Conservation (phyloP, 192 early-diverging fungal species). For the Mortierella alpina region DNA sequence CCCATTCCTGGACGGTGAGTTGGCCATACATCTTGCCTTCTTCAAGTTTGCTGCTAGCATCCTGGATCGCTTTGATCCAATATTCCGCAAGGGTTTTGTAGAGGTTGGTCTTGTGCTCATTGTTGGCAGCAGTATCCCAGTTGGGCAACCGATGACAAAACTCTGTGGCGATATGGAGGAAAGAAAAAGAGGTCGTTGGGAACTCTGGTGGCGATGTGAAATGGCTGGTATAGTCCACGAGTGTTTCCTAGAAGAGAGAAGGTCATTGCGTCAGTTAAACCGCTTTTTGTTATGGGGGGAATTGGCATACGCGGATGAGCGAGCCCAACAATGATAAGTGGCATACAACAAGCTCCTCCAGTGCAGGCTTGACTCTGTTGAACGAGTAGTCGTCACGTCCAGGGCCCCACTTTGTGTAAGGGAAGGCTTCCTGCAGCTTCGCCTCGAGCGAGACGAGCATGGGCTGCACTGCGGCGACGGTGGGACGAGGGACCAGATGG, state of each 20-base stretch:
- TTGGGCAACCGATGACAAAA: conserved; percentile 81
- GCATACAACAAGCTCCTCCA: conserved; percentile 76
- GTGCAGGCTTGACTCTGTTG: conserved; percentile 80
- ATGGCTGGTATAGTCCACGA: conserved; percentile 81
- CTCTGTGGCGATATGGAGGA: conserved; percentile 80
- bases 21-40: conserved; percentile 88
- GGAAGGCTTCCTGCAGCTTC: conserved; percentile 80
- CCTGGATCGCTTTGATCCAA: conserved; percentile 82
- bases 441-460: conserved; percentile 77
- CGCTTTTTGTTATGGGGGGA: not conserved
- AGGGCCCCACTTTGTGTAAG: conserved; percentile 86
- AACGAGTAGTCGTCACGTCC: conserved; percentile 89
- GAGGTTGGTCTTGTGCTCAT: conserved; percentile 70
- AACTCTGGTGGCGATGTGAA: conserved; percentile 84
- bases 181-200: conserved; percentile 80
- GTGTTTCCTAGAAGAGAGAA: conserved; percentile 61
- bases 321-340: no score
- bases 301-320: no score
- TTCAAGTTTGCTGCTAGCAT: conserved; percentile 75
- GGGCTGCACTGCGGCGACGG: conserved; percentile 76
- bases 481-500: conserved; percentile 85
- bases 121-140: conserved; percentile 81
- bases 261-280: conserved; percentile 23
- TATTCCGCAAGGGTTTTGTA: conserved; percentile 76
- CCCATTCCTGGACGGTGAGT: conserved; percentile 87